Conservation (phyloP, 2,329 filamentous ascomycete species). For the Penicillium italicum region DNA sequence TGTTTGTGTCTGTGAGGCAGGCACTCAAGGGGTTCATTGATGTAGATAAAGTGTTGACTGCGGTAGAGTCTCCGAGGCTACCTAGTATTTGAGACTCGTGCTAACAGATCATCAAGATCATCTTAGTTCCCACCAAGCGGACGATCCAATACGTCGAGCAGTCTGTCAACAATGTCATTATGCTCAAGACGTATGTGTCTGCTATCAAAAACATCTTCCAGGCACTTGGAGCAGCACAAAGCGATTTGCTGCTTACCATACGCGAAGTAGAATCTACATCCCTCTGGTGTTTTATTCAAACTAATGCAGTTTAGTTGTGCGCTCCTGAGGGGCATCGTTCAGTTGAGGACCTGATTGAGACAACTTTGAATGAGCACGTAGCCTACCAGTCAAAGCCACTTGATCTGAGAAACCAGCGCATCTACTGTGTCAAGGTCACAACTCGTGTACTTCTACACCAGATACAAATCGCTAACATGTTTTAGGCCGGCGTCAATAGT, state of each 20-base stretch:
- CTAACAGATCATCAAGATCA: slow-evolving; percentile 54
- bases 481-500: slow-evolving; percentile 71
- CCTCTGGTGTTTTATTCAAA: neutral
- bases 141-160: slow-evolving; percentile 70
- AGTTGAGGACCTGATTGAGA: slow-evolving; percentile 62
- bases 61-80: slow-evolving; percentile 47
- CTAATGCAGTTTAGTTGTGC: slow-evolving; percentile 52
- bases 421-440: slow-evolving; percentile 77
- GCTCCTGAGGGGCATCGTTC: slow-evolving; percentile 58
- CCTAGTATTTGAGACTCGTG: neutral
- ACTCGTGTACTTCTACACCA: neutral
- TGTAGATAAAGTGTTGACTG: slow-evolving; percentile 73
- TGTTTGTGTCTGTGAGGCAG: slow-evolving; percentile 73
- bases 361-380: slow-evolving; percentile 75
- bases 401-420: slow-evolving; percentile 83
- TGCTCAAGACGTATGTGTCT: slow-evolving; percentile 76
- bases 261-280: slow-evolving; percentile 48
- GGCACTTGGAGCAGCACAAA: slow-evolving; percentile 62
- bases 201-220: slow-evolving; percentile 65
- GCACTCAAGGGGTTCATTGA: slow-evolving; percentile 74
- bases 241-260: slow-evolving; percentile 63
- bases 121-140: slow-evolving; percentile 65
- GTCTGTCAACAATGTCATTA: slow-evolving; percentile 79
- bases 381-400: slow-evolving; percentile 73
- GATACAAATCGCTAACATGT: slow-evolving; percentile 18